phyloP scores from a whole-genome alignment of 1,284 basidiomycete genomes.

The Neonothopanus nambi region DNA sequence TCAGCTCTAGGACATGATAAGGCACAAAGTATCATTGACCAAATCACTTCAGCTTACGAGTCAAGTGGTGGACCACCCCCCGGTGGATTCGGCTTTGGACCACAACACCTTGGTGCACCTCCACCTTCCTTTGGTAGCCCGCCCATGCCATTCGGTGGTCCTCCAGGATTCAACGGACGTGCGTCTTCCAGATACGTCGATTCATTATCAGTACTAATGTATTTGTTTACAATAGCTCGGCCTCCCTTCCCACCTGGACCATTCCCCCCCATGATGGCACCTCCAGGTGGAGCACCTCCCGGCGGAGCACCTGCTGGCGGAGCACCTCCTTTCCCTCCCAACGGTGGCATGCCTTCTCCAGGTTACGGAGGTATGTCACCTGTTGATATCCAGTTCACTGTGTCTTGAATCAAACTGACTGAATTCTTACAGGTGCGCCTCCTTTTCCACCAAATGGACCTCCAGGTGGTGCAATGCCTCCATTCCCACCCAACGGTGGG shows the following conservation, averaged over 20 bases:
- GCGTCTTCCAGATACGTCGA: slow-evolving; percentile 23
- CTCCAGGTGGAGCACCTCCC: no score
- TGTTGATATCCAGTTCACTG: neutral
- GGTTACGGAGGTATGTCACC: slow-evolving; percentile 12
- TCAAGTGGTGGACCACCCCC: slow-evolving; percentile 80
- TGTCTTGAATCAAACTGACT: neutral
- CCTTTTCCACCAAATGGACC: slow-evolving; percentile 63
- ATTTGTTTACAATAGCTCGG: slow-evolving; percentile 44
- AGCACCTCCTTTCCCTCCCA: slow-evolving; percentile 38
- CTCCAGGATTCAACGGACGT: slow-evolving; percentile 54
- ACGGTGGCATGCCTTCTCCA: slow-evolving; percentile 29
- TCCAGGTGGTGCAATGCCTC: slow-evolving; percentile 40
- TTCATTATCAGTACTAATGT: slow-evolving; percentile 11
- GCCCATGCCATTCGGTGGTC: slow-evolving; percentile 43
- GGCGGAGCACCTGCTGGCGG: no score
- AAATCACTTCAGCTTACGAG: slow-evolving; percentile 91
- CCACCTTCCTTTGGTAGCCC: slow-evolving; percentile 50
- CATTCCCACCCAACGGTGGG: slow-evolving; percentile 59
- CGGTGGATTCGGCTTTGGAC: slow-evolving; percentile 79
- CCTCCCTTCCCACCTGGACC: slow-evolving; percentile 73
- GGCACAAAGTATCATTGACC: slow-evolving; percentile 95
- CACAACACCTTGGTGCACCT: slow-evolving; percentile 67
- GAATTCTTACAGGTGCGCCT: slow-evolving; percentile 37
- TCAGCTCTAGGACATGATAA: slow-evolving; percentile 94
- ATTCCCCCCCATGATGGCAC: slow-evolving; percentile 31